These are phyloP conservation scores for Umbelopsis vinacea DNA, from an alignment of 192 early-diverging fungal species.

Conservation along the genomic window DNA sequence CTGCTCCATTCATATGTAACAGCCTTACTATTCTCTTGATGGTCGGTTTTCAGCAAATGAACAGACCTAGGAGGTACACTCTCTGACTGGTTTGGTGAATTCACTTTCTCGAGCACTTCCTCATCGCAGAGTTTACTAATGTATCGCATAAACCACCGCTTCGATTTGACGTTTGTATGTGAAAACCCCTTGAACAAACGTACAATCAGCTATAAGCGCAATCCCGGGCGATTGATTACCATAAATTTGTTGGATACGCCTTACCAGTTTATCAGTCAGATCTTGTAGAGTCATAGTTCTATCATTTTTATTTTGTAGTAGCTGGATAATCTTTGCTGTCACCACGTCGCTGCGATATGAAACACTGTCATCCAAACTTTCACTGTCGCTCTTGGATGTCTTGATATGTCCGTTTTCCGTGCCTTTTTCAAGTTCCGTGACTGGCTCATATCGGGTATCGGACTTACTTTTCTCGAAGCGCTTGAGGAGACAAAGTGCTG, in stretches of 20 bases:
- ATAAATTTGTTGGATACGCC: not conserved
- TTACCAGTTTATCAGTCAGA: not conserved
- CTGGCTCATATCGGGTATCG: not conserved
- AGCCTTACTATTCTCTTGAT: not conserved
- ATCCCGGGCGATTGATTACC: not conserved
- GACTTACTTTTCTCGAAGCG: not conserved
- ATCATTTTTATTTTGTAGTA: not conserved
- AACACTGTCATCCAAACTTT: not conserved
- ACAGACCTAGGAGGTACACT: not conserved
- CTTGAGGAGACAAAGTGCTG: conserved; percentile 2
- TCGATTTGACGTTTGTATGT: not conserved
- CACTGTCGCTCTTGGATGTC: not conserved
- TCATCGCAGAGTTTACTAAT: not conserved
- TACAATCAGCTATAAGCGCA: not conserved
- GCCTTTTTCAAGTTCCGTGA: not conserved
- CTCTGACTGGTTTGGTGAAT: not conserved
- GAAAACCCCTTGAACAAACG: not conserved
- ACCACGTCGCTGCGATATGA: conserved; percentile 10
- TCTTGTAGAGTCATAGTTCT: not conserved
- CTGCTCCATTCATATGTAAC: not conserved
- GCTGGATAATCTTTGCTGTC: not conserved
- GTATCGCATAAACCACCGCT: not conserved
- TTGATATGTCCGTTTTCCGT: not conserved
- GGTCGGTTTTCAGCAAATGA: not conserved
- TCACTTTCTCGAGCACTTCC: not conserved